Conservation (phyloP, 805 yeast species). For the Metschnikowia kofuensis region DNA sequence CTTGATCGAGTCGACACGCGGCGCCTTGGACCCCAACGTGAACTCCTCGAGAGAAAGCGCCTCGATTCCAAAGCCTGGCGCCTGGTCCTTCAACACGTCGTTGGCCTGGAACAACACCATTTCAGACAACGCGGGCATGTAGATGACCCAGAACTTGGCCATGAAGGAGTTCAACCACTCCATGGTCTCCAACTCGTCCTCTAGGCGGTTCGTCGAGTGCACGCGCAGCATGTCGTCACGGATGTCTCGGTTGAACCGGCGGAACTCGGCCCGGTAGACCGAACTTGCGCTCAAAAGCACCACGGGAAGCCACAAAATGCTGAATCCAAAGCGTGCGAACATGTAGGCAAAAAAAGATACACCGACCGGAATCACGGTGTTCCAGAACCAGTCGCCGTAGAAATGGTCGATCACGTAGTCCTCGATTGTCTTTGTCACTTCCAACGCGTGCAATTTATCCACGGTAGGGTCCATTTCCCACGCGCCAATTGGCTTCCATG, state of each 20-base stretch:
- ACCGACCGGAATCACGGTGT: conserved; percentile 60
- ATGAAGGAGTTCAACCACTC: conserved; percentile 77
- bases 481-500: conserved; percentile 40
- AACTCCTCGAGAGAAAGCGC: conserved; percentile 71
- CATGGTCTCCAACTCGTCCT: conserved; percentile 66
- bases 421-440: conserved; percentile 40
- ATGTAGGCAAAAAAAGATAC: conserved; percentile 73
- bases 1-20: conserved; percentile 66
- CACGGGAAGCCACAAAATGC: conserved; percentile 58
- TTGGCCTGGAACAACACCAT: conserved; percentile 71
- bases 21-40: conserved; percentile 79
- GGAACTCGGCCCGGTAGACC: conserved; percentile 67
- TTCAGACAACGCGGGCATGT: conserved; percentile 81
- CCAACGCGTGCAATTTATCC: conserved; percentile 27
- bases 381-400: conserved; percentile 71
- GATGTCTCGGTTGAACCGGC: conserved; percentile 70
- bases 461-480: conserved; percentile 27
- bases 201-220: conserved; percentile 60
- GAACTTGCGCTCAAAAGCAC: conserved; percentile 62
- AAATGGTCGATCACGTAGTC: conserved; percentile 66
- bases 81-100: conserved; percentile 62
- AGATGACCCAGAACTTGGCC: conserved; percentile 82
- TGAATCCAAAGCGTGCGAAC: conserved; percentile 60
- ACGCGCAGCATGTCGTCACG: conserved; percentile 74
- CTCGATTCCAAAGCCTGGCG: conserved; percentile 83